Base-by-base conservation (phyloP, 306 rosid species). In the Pueraria montana region DNA sequence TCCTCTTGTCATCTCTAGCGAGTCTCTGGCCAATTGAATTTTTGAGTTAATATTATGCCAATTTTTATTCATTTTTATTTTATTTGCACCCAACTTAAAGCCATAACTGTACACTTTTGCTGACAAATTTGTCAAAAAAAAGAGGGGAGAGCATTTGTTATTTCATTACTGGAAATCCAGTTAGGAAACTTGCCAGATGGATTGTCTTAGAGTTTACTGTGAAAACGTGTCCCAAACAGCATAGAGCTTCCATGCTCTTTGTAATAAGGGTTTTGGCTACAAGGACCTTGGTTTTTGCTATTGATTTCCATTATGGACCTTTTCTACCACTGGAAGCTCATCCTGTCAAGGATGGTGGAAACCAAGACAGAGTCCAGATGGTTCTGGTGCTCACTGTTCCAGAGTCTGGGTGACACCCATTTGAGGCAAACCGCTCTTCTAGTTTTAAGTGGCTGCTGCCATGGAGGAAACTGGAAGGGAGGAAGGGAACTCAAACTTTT, bases 211-310 rank as follows among this genome's bases (percentile, higher is more conserved):
- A 26, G 83, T 95, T 68, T 93, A 21, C 76, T 95, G 98, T 66
- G 94, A 95, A 61, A 97, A 93, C 76, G 98, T 93, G 61, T 97
- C 97, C 72, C 93, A 91, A 80, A 92, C 96, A 3, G 91, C 85
- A 0, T 97, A 95, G 91, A 95, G 87, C 66, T 95, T 95, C 84
- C 91, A 91, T 49, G 90, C 96, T 62, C 96, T 93, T 79, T 93
- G 93, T 86, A 91, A 93, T 87, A 95, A 95, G 80, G 94, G 99
- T 38, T 95, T 93, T 87, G 97, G 99, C 46, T 95, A 70, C 87
- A 92, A 89, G 87, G 90, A 49, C 92, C 2, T 91, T 93, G 40
- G 40, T 62, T 62, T 62, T 62, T 16, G 40, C 10, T 32, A 13
- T 6, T 27, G 42, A 27, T 62, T 14, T 59, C 66, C 18, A 2